Evolutionary conservation across 768 basidiomycete species (phyloP).

Genomic region (Coprinopsis sp.): DNA sequence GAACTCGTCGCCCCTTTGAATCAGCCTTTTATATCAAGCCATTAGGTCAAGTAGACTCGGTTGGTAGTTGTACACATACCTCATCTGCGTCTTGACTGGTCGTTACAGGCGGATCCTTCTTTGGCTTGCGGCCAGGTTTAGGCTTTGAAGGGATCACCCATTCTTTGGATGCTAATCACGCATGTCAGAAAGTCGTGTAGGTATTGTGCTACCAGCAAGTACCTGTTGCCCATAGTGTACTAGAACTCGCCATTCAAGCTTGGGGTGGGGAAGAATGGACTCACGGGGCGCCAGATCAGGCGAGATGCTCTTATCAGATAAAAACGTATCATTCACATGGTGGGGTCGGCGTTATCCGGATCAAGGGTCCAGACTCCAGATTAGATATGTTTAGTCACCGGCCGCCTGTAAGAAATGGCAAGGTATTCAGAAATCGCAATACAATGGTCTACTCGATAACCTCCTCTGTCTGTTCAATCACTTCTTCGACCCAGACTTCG

Average conservation of each 20-base stretch:
- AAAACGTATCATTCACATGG: no score
- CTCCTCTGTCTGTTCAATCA: slow-evolving; percentile 90
- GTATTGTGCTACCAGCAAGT: slow-evolving; percentile 13
- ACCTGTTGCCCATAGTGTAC: slow-evolving; percentile 77
- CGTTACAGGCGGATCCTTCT: slow-evolving; percentile 49
- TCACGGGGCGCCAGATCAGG: neutral
- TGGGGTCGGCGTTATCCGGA: slow-evolving; percentile 5
- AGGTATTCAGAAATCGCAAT: neutral
- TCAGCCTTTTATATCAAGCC: slow-evolving; percentile 33
- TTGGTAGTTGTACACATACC: slow-evolving; percentile 31
- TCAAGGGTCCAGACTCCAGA: neutral
- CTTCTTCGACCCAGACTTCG: slow-evolving; percentile 91
- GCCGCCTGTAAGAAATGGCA: neutral
- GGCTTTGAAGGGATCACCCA: slow-evolving; percentile 86
- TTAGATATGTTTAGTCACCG: no score
- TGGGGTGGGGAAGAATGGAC: neutral
- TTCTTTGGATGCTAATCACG: slow-evolving; percentile 69
- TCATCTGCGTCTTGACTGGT: slow-evolving; percentile 40
- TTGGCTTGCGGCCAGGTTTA: slow-evolving; percentile 85
- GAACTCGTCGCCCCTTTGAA: slow-evolving; percentile 62
- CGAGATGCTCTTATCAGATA: slow-evolving; percentile 9
- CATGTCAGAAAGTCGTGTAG: slow-evolving; percentile 8
- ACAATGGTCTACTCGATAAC: slow-evolving; percentile 41
- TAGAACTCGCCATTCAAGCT: slow-evolving; percentile 36
- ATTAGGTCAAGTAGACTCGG: neutral